Evolutionary conservation across 306 rosid genomes (phyloP).

Genomic region (Cucumis melo): DNA sequence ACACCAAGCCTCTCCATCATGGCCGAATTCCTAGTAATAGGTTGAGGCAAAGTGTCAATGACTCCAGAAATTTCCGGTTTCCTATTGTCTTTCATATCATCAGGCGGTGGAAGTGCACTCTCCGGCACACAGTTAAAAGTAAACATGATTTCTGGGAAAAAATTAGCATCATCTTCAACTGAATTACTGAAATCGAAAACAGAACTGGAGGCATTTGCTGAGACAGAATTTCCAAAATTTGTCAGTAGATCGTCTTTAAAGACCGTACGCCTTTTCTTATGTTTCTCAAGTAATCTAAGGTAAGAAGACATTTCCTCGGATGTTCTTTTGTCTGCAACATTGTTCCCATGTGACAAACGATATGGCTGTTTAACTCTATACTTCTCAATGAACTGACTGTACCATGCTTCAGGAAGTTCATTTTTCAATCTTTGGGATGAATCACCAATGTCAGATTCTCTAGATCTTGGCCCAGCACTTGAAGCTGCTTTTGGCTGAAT

Average conservation of each 20-base stretch:
- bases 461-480: conserved; percentile 40
- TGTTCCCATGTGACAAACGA: conserved; percentile 37
- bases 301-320: conserved; percentile 63
- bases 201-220: conserved; percentile 30
- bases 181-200: conserved; percentile 28
- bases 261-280: conserved; percentile 52
- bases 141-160: conserved; percentile 67
- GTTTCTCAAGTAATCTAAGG: conserved; percentile 23
- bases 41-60: conserved; percentile 62
- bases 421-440: conserved; percentile 33
- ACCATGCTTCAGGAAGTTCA: conserved; percentile 77
- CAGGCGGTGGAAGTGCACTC: conserved; percentile 46
- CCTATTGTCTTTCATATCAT: conserved; percentile 29
- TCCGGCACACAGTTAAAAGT: conserved; percentile 76
- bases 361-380: conserved; percentile 34
- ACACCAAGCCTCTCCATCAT: conserved; percentile 74
- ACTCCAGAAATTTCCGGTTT: conserved; percentile 44
- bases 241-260: conserved; percentile 45
- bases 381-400: conserved; percentile 56
- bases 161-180: conserved; percentile 20
- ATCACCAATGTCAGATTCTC: conserved; percentile 46
- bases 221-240: conserved; percentile 26
- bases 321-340: conserved; percentile 53
- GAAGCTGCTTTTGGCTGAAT: conserved; percentile 42
- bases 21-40: conserved; percentile 41